Evolutionary conservation across 2,329 filamentous ascomycete genomes (phyloP).

Genomic region (Helotiales sp.): DNA sequence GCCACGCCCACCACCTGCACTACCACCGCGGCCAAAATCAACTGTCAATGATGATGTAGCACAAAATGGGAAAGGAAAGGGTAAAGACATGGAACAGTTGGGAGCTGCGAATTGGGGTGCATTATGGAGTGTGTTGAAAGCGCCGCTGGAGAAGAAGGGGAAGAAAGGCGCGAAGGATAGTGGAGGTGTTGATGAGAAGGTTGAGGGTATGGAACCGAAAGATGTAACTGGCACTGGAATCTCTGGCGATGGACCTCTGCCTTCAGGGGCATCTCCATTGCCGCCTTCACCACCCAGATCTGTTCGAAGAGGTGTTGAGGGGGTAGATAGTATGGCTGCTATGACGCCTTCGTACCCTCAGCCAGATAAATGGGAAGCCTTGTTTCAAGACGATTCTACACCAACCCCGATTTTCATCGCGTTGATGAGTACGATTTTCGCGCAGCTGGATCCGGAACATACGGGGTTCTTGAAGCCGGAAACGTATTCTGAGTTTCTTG

Average conservation of each 20-base stretch:
- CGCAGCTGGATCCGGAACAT: conserved; percentile 31
- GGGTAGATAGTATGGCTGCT: conserved; percentile 35
- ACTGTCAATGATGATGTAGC: not conserved
- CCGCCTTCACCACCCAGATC: conserved; percentile 27
- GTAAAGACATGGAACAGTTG: conserved; percentile 17
- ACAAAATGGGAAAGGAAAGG: conserved; percentile 7
- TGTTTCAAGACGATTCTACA: conserved; percentile 31
- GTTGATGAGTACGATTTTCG: conserved; percentile 38
- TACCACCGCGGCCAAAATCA: conserved; percentile 25
- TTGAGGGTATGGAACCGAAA: not conserved
- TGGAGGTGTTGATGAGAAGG: not conserved
- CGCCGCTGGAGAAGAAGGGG: conserved; percentile 28
- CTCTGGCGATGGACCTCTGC: not conserved
- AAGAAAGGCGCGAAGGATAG: conserved; percentile 14
- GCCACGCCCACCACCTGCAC: conserved; percentile 22
- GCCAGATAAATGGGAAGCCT: conserved; percentile 33
- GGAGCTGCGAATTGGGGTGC: conserved; percentile 38
- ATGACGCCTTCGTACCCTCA: conserved; percentile 22
- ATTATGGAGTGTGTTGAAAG: conserved; percentile 37
- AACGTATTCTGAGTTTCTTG: conserved; percentile 34
- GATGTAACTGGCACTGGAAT: not conserved
- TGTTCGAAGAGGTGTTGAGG: conserved; percentile 32
- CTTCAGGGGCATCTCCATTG: not conserved
- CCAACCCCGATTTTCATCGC: conserved; percentile 33
- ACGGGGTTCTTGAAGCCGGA: conserved; percentile 35